Conservation (phyloP, 2,329 filamentous ascomycete genomes). For the Akanthomyces dipterigenus region DNA sequence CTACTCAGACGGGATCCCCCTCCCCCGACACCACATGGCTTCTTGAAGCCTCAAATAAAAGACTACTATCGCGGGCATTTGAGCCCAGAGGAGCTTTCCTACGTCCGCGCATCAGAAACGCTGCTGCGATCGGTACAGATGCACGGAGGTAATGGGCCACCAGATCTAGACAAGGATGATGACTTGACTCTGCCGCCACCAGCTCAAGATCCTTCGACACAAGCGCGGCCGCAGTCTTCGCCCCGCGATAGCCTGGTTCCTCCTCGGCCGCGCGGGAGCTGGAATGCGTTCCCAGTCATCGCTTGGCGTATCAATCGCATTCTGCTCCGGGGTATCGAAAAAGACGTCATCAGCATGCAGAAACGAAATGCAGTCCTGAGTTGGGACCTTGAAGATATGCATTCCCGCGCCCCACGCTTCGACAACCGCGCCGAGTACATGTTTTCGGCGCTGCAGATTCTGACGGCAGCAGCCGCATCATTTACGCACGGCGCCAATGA, state of each 20-base stretch:
- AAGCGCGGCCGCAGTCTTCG: not conserved
- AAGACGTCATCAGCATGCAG: conserved; percentile 42
- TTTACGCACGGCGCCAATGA: conserved; percentile 53
- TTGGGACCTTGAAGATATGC: conserved; percentile 41
- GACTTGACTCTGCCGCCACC: conserved; percentile 27
- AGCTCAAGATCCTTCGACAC: conserved; percentile 16
- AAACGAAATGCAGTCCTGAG: conserved; percentile 40
- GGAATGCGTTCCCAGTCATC: conserved; percentile 35
- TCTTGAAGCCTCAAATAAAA: conserved; percentile 36
- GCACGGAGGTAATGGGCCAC: conserved; percentile 15
- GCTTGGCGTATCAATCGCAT: conserved; percentile 34
- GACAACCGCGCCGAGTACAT: conserved; percentile 47
- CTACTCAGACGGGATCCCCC: conserved; percentile 33
- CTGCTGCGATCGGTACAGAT: conserved; percentile 29
- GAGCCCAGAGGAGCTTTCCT: conserved; percentile 37
- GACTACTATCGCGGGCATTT: conserved; percentile 45
- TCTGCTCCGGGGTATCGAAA: conserved; percentile 40
- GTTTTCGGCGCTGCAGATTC: conserved; percentile 41
- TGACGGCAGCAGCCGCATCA: conserved; percentile 47
- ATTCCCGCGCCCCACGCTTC: conserved; percentile 42
- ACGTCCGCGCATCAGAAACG: conserved; percentile 27
- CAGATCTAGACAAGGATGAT: conserved; percentile 24
- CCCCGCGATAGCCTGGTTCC: conserved; percentile 22
- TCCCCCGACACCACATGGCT: conserved; percentile 29
- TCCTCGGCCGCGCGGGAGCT: conserved; percentile 29